Percentiles rank a stretch among this genome's conserved stretches.
These are phyloP conservation scores for Solanum tacnaense DNA, from an alignment of 257 asterid genomes.

Conservation along the genomic window DNA sequence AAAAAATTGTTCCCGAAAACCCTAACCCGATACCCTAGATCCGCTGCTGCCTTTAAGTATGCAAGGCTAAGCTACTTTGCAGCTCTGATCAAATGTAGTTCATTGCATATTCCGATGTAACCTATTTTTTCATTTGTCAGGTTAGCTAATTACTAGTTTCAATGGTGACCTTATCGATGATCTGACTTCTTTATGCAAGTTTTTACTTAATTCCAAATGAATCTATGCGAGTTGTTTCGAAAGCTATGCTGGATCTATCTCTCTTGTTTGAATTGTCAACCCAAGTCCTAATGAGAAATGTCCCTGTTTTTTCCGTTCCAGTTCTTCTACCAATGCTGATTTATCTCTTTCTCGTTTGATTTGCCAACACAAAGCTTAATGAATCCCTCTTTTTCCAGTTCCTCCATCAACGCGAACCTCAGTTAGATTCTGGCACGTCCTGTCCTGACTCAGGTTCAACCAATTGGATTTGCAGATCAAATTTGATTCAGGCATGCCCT, in stretches of 20 bases:
- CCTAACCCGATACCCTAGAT: no score
- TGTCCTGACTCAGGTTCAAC: no score
- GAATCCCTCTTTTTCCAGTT: neutral
- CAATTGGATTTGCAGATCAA: no score
- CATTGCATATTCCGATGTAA: neutral
- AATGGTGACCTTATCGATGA: neutral
- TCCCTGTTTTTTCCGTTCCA: neutral
- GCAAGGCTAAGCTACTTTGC: neutral
- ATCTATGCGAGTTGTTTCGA: neutral
- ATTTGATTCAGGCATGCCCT: no score
- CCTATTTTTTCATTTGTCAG: neutral
- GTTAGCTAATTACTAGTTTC: neutral
- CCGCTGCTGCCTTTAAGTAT: neutral
- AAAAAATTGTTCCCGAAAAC: no score
- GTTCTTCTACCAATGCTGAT: neutral
- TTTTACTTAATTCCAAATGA: neutral
- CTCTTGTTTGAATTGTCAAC: neutral
- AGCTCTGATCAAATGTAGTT: neutral
- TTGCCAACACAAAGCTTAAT: no score
- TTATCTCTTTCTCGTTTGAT: neutral
- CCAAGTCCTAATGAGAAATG: neutral
- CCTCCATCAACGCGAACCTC: no score
- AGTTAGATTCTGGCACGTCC: no score
- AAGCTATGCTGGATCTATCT: neutral
- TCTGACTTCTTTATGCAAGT: neutral